phyloP scores from a whole-genome alignment of 2,329 filamentous ascomycete species.

The Immersiporthe knoxdaviesiana region DNA sequence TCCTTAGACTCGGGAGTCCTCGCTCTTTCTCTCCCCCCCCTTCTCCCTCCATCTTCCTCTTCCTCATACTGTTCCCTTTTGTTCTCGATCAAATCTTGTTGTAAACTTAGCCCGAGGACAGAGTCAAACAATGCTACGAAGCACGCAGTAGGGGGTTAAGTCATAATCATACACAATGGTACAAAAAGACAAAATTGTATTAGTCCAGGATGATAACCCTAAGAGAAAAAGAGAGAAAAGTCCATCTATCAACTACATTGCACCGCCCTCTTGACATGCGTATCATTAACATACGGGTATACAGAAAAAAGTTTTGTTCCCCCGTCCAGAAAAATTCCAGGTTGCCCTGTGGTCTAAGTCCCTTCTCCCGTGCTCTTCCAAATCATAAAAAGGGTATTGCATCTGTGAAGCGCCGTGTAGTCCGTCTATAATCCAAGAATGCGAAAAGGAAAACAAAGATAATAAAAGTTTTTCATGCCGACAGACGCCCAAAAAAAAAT shows the following conservation, averaged over 20 bases:
- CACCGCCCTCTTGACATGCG: not conserved
- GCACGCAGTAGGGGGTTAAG: not conserved
- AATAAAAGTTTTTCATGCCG: constrained; percentile 3
- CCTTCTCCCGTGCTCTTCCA: not conserved
- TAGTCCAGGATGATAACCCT: not conserved
- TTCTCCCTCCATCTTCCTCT: no score
- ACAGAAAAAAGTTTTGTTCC: not conserved
- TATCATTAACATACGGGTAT: not conserved
- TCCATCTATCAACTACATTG: not conserved
- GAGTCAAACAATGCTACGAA: not conserved
- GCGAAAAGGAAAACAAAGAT: not conserved
- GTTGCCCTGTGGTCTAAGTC: constrained; percentile 18
- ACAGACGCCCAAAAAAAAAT: constrained; percentile 14
- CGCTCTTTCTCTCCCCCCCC: not conserved
- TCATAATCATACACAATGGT: not conserved
- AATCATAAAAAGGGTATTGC: constrained; percentile 17
- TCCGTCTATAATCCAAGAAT: constrained; percentile 10
- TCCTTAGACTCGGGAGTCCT: no score
- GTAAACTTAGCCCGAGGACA: not conserved
- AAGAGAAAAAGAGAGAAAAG: no score
- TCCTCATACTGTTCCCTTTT: no score
- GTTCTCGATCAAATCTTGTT: no score
- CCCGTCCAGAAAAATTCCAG: not conserved
- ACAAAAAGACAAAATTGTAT: not conserved
- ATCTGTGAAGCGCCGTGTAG: constrained; percentile 24